Evolutionary conservation across 2,329 filamentous ascomycete species (phyloP).

Genomic region (Aspergillus hortae): DNA sequence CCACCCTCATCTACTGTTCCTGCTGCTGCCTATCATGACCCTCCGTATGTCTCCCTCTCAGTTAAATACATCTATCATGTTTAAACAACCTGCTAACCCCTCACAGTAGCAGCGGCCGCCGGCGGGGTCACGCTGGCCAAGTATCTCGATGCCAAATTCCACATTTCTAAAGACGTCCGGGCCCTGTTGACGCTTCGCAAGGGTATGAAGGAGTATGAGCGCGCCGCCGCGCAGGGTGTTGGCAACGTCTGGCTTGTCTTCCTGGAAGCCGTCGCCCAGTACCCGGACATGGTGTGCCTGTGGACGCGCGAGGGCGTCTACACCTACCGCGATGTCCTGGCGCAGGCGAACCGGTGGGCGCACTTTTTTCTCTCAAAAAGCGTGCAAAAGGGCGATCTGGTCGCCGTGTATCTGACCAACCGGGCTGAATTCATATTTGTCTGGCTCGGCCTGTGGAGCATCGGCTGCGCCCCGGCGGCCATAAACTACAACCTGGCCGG

Average conservation of each 20-base stretch:
- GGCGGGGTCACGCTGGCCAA: conserved; percentile 27
- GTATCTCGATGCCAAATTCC: conserved; percentile 61
- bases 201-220: conserved; percentile 44
- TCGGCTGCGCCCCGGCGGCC: conserved; percentile 66
- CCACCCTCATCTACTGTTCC: not conserved
- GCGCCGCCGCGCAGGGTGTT: conserved; percentile 50
- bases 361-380: conserved; percentile 60
- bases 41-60: not conserved
- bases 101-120: conserved; percentile 19
- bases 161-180: conserved; percentile 60
- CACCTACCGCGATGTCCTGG: conserved; percentile 56
- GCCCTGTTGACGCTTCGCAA: conserved; percentile 43
- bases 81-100: not conserved
- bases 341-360: conserved; percentile 58
- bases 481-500: conserved; percentile 68
- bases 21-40: not conserved
- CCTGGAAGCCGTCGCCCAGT: conserved; percentile 51
- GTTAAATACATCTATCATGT: not conserved
- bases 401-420: conserved; percentile 66
- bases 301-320: conserved; percentile 64
- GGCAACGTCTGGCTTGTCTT: conserved; percentile 65
- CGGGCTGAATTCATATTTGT: conserved; percentile 64
- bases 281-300: conserved; percentile 56
- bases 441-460: conserved; percentile 62
- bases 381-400: conserved; percentile 58